Base-by-base conservation (phyloP, 257 asterid genomes). In the Solanum clarkiae region DNA sequence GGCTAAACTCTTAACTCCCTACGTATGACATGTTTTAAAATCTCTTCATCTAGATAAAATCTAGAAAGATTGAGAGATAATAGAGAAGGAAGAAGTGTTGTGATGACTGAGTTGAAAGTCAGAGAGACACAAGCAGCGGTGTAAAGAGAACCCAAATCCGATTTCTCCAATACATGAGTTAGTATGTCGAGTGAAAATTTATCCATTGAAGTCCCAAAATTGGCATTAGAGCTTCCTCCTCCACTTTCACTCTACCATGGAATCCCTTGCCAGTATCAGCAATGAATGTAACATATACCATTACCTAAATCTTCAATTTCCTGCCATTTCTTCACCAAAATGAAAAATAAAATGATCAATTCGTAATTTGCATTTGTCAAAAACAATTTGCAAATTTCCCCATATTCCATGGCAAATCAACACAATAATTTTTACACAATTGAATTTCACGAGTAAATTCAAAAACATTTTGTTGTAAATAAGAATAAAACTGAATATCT, bases 111-210 rank as follows among this genome's bases (percentile, higher is more conserved):
- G 49, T 84, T 84, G 70, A 93, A 86, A 82, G 84, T 49, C 55
- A 86, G 88, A 57, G 90, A 90, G 59, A 90, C 97, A 82, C 97
- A 92, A 18, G 97, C 91, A 62, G 88, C 79, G 18, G 95, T 83
- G 85, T 94, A 92, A 60, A 93, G 91, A 22, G 98, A 90, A 13
- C 84, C 93, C 83, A 95, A 90, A 71, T 93, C 91, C 80, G 93
- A 32, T 86, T 90, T 89, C 18, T 85, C 85, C 74, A 94, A 84
- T 62, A 94, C 87, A 57, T 26, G 26, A 26, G 26, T 26, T 26
- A 26, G 1, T 26, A 26, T 26, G 26, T 26, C 26, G 1, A 26
- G 91, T 16, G 96, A 96, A 8, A 93, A n/a, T n/a, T n/a, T n/a
- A n/a, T n/a, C n/a, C n/a, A n/a, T n/a, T n/a, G n/a, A n/a, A n/a